Evolutionary conservation across 2,329 filamentous ascomycete species (phyloP), one percentile per base, ranked within the genome.

Genomic region (Diaporthe ampelina): DNA sequence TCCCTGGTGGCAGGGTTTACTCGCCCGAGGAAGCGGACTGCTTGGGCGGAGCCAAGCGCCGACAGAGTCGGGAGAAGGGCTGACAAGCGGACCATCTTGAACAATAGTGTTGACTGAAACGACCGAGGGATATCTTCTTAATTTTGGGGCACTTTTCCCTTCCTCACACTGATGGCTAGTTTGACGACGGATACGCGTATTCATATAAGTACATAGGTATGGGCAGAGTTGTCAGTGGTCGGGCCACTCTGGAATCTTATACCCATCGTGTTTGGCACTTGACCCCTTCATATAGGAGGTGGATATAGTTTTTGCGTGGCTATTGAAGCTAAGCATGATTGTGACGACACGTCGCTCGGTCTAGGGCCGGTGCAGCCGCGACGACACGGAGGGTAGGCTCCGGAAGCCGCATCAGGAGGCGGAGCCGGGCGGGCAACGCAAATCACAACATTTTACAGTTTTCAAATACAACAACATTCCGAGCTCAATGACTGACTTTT

Each of bases 1-100:
- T 86, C 82, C 59, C 81, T 82, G 9, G 84, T 86, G 24, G 80
- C 78, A 0, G 85, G 84, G 61, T 86, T 85, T 32, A 86, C 84
- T 56, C 84, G 69, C 26, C 69, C 69, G 24, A 71, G 56, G 40
- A 71, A 61, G 37, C 69, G 69, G 54, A 71, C 43, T 11, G 26
- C 69, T 24, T 35, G 43, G 26, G 54, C 50, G 52, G 26, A 61
- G 37, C 69, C 69, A 59, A 65, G 26, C 11, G 21, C 61, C 61
- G 61, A 65, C 19, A 65, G 61, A 5, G 61, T 65, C 61, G 61
- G 61, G 19, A 65, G 61, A 21, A 65, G 61, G 4, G 43, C 35
- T 65, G 61, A 65, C 43, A 65, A 24, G 43, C 61, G 61, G 43
- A 65, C 61, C 61, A 65, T 65, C 11, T 35, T 65, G 26, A 35